Conservation (phyloP, 2,329 filamentous ascomycete species). For the Talaromyces sp. region DNA sequence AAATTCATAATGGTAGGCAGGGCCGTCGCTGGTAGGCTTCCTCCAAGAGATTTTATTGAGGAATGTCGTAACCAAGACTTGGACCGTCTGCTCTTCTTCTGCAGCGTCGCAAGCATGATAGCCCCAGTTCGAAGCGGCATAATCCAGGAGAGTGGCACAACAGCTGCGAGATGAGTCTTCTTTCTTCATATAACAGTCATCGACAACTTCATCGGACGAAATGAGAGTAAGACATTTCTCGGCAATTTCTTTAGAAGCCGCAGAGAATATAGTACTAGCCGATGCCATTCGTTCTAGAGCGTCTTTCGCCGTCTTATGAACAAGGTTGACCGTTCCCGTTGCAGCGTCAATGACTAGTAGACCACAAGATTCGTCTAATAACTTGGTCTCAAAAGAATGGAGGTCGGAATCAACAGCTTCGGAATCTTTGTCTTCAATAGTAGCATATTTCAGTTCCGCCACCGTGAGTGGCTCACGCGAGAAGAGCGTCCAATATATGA, state of each 20-base stretch:
- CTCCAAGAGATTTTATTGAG: constrained; percentile 28
- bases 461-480: constrained; percentile 20
- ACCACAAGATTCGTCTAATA: constrained; percentile 16
- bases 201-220: constrained; percentile 23
- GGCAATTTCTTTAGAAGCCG: constrained; percentile 22
- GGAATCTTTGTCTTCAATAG: constrained; percentile 3
- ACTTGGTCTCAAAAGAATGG: constrained; percentile 14
- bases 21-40: constrained; percentile 15
- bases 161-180: constrained; percentile 9
- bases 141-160: constrained; percentile 14
- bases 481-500: constrained; percentile 24
- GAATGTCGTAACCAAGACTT: constrained; percentile 26
- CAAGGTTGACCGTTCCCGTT: constrained; percentile 19
- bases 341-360: constrained; percentile 22
- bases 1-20: constrained; percentile 7
- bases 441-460: constrained; percentile 18
- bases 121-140: constrained; percentile 26
- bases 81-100: constrained; percentile 25
- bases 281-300: constrained; percentile 21
- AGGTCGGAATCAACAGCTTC: background rate
- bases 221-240: constrained; percentile 23
- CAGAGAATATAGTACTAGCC: constrained; percentile 23
- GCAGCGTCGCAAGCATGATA: constrained; percentile 20
- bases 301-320: constrained; percentile 26
- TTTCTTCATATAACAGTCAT: constrained; percentile 23